phyloP scores from a whole-genome alignment of 208 protist genomes.

The Trypanosoma cruzi region DNA sequence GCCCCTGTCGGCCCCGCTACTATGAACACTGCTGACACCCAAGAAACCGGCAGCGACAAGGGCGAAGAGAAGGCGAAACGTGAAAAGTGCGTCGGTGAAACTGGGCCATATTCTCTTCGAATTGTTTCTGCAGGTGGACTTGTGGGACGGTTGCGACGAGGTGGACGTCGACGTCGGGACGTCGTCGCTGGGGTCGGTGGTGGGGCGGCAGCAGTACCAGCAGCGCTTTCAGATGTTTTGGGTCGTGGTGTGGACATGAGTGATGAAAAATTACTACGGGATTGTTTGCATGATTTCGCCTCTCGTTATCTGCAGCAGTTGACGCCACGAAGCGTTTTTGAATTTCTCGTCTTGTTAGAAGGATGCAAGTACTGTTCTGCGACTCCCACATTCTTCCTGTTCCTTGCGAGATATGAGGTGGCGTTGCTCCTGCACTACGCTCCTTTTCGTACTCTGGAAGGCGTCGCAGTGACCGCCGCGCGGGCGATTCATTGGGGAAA shows the following conservation, averaged over 20 bases:
- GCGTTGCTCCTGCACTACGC: conserved; percentile 34
- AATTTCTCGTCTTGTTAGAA: conserved; percentile 21
- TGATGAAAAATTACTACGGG: background rate
- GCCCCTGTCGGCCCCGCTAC: background rate
- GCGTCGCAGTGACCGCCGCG: conserved; percentile 1
- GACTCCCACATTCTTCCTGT: conserved; percentile 13
- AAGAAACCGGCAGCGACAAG: no score
- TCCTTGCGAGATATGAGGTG: conserved; percentile 26
- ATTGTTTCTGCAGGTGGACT: conserved; percentile 7
- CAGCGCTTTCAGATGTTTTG: background rate
- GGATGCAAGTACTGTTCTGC: conserved; percentile 19
- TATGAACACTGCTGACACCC: no score
- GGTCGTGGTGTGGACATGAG: background rate
- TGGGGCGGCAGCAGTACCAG: background rate
- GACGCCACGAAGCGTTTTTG: conserved; percentile 16
- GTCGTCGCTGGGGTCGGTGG: background rate
- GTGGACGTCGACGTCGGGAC: background rate
- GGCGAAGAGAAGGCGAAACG: no score
- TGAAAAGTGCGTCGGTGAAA: no score
- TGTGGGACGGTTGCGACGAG: background rate
- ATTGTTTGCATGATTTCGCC: background rate
- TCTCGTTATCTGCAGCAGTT: background rate
- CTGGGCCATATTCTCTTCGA: conserved; percentile 22
- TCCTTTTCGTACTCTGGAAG: background rate
- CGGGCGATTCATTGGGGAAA: conserved; percentile 11